A percentile compares a stretch with the other conserved stretches of the same genome.
Evolutionary conservation across 2,329 filamentous ascomycete species (phyloP).

Genomic region (Claviceps sorghi): DNA sequence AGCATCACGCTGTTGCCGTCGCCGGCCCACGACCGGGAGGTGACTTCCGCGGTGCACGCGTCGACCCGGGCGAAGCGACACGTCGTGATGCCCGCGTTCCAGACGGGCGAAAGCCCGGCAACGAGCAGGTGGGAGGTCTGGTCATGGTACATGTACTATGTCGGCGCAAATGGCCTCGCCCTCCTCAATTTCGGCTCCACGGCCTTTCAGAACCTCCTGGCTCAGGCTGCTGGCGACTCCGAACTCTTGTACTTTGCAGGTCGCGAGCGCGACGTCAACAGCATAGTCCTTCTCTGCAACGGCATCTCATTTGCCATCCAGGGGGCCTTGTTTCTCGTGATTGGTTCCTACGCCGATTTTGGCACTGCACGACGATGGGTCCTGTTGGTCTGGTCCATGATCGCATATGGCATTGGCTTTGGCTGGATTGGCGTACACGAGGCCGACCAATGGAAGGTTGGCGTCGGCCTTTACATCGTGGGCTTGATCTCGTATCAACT

Average conservation of each 20-base stretch:
- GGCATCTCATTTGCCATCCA: slow-evolving; percentile 56
- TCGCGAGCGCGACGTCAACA: slow-evolving; percentile 43
- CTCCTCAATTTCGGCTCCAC: slow-evolving; percentile 52
- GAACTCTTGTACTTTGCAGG: slow-evolving; percentile 41
- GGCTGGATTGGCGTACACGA: slow-evolving; percentile 53
- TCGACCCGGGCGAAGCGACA: neutral
- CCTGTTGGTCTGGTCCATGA: slow-evolving; percentile 42
- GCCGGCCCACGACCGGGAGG: neutral
- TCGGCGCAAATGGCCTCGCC: slow-evolving; percentile 49
- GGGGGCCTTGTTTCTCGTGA: slow-evolving; percentile 37
- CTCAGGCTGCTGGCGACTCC: slow-evolving; percentile 40
- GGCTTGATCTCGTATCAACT: slow-evolving; percentile 53
- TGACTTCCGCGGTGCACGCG: neutral
- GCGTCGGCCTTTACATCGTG: slow-evolving; percentile 48
- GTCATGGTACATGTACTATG: slow-evolving; percentile 36
- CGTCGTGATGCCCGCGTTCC: slow-evolving; percentile 1
- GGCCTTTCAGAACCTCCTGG: slow-evolving; percentile 49
- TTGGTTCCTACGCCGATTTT: slow-evolving; percentile 46
- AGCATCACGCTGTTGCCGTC: neutral
- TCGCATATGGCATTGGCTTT: slow-evolving; percentile 51
- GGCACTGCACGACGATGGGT: slow-evolving; percentile 50
- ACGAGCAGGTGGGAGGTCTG: slow-evolving; percentile 14
- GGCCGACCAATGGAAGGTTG: slow-evolving; percentile 43
- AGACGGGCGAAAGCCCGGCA: slow-evolving; percentile 1
- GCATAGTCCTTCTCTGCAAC: slow-evolving; percentile 50